Conservation (phyloP, 129 eudicot species). For the Flaveria ramosissima region DNA sequence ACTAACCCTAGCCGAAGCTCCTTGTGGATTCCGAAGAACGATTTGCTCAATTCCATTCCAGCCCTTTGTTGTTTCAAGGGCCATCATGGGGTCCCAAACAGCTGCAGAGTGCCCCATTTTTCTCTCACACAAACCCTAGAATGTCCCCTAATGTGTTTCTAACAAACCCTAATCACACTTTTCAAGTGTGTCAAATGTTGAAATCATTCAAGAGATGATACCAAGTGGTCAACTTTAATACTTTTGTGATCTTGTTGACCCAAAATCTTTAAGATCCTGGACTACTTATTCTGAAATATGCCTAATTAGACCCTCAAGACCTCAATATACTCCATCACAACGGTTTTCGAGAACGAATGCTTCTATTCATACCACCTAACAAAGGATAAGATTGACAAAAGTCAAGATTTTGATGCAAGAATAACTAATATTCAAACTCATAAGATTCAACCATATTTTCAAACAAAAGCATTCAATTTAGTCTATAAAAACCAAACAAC, state of each 20-base stretch:
- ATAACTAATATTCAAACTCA: constrained; percentile 31
- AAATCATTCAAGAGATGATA: constrained; percentile 1
- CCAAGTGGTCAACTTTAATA: constrained; percentile 1
- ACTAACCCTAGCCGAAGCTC: constrained; percentile 72
- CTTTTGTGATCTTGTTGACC: constrained; percentile 22
- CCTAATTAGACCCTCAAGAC: constrained; percentile 8
- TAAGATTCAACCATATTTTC: constrained; percentile 31
- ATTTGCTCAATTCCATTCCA: constrained; percentile 82
- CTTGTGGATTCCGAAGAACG: constrained; percentile 66
- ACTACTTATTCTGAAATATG: constrained; percentile 23
- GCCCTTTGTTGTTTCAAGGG: constrained; percentile 59
- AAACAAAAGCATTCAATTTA: constrained; percentile 35
- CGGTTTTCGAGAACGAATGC: constrained; percentile 19
- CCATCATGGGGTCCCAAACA: constrained; percentile 67
- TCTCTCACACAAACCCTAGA: constrained; percentile 18
- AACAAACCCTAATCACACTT: constrained; percentile 29
- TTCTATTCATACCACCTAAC: constrained; percentile 33
- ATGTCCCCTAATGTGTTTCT: constrained; percentile 11
- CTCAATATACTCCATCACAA: constrained; percentile 26
- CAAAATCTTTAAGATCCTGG: constrained; percentile 14
- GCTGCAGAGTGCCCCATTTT: constrained; percentile 84
- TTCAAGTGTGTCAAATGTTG: constrained; percentile 18
- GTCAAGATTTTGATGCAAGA: constrained; percentile 39
- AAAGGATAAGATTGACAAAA: constrained; percentile 33
- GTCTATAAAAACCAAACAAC: constrained; percentile 20